Percentiles rank a stretch among this genome's conserved stretches.
These are phyloP conservation scores for Sanghuangporus weigelae DNA, from an alignment of 1,284 basidiomycete species.

Conservation along the genomic window DNA sequence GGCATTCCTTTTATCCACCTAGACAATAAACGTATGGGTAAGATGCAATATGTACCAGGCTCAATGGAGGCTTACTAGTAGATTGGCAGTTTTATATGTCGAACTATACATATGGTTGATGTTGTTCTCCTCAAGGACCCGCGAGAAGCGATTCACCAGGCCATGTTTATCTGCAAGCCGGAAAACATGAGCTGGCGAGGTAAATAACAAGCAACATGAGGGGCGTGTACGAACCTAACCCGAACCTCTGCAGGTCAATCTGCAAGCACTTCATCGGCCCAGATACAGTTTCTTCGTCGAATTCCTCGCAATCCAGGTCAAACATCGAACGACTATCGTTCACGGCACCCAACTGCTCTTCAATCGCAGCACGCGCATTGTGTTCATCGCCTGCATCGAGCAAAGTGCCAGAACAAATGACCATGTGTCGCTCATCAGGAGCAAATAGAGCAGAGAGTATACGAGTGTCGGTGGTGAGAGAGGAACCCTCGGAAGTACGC, in stretches of 20 bases:
- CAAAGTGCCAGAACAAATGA: slow-evolving; percentile 63
- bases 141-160: slow-evolving; percentile 71
- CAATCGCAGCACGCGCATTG: slow-evolving; percentile 26
- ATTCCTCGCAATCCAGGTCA: slow-evolving; percentile 7
- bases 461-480: slow-evolving; percentile 59
- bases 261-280: slow-evolving; percentile 57
- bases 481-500: slow-evolving; percentile 68
- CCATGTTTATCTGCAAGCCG: slow-evolving; percentile 58
- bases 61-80: slow-evolving; percentile 45
- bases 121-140: slow-evolving; percentile 59
- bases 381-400: slow-evolving; percentile 45
- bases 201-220: slow-evolving; percentile 6
- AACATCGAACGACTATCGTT: neutral
- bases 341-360: slow-evolving; percentile 8
- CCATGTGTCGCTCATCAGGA: slow-evolving; percentile 62
- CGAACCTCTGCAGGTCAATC: slow-evolving; percentile 64
- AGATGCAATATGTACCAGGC: neutral
- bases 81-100: slow-evolving; percentile 79
- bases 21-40: neutral
- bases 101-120: slow-evolving; percentile 85
- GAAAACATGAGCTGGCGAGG: neutral
- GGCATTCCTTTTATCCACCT: slow-evolving; percentile 44
- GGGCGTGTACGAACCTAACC: slow-evolving; percentile 44
- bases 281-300: slow-evolving; percentile 21
- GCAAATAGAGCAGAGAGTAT: slow-evolving; percentile 62